These are phyloP conservation scores for Penicillium italicum DNA, from an alignment of 2,329 filamentous ascomycete genomes.

Conservation along the genomic window DNA sequence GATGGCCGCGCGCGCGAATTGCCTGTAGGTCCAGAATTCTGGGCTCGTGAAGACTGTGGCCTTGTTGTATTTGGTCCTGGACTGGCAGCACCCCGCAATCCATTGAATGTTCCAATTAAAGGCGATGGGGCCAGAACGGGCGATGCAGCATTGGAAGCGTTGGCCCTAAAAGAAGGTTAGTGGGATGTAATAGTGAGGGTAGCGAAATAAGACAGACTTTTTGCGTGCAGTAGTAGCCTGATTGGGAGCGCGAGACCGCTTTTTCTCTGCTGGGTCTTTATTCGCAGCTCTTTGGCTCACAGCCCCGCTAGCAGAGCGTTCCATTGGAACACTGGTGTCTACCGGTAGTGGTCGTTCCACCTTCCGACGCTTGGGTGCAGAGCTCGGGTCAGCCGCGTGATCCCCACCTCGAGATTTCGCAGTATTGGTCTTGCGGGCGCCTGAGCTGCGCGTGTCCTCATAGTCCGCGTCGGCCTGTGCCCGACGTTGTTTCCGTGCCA, in stretches of 20 bases:
- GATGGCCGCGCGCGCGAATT: slow-evolving; percentile 56
- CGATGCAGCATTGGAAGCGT: slow-evolving; percentile 56
- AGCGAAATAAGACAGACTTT: slow-evolving; percentile 56
- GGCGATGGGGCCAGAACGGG: slow-evolving; percentile 73
- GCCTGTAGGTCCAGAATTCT: slow-evolving; percentile 65
- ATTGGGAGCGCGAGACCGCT: slow-evolving; percentile 70
- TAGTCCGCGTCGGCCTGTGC: slow-evolving; percentile 74
- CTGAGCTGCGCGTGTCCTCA: slow-evolving; percentile 58
- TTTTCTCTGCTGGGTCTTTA: slow-evolving; percentile 65
- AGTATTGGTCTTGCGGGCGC: slow-evolving; percentile 54
- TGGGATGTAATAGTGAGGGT: slow-evolving; percentile 1
- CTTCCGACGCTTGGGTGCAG: slow-evolving; percentile 68
- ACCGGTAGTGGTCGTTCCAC: slow-evolving; percentile 60
- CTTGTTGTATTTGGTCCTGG: slow-evolving; percentile 59
- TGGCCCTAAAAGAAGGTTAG: slow-evolving; percentile 42
- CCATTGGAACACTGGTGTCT: slow-evolving; percentile 37
- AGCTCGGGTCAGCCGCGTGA: slow-evolving; percentile 23
- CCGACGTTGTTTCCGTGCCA: slow-evolving; percentile 70
- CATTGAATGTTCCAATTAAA: slow-evolving; percentile 60
- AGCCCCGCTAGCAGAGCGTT: slow-evolving; percentile 39
- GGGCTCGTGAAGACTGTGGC: slow-evolving; percentile 65
- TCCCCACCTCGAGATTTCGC: slow-evolving; percentile 49
- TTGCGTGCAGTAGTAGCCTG: slow-evolving; percentile 65
- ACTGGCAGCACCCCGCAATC: slow-evolving; percentile 58
- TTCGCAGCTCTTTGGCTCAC: slow-evolving; percentile 37